Conservation (phyloP, 192 early-diverging fungal species). For the Podila epigama region DNA sequence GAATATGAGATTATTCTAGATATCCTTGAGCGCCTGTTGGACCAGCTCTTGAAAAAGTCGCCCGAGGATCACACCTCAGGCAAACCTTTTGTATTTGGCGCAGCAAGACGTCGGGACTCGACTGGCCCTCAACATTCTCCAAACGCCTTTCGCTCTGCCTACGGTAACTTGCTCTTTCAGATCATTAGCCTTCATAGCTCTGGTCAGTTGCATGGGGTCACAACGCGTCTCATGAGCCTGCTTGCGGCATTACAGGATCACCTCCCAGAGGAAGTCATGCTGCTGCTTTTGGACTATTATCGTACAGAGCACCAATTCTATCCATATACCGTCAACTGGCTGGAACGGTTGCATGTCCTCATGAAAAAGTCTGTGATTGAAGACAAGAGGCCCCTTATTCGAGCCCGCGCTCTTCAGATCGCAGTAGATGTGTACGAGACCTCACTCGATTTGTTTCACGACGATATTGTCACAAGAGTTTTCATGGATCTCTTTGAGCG, state of each 20-base stretch:
- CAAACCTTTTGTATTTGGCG: slow-evolving; percentile 24
- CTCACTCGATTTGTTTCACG: slow-evolving; percentile 60
- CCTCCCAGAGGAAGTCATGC: slow-evolving; percentile 50
- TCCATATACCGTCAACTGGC: slow-evolving; percentile 63
- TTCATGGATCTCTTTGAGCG: slow-evolving; percentile 55
- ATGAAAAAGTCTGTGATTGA: slow-evolving; percentile 52
- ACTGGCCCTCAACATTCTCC: not conserved
- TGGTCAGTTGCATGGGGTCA: slow-evolving; percentile 43
- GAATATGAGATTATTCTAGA: slow-evolving; percentile 64
- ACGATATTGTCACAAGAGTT: slow-evolving; percentile 49
- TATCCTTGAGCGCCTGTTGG: slow-evolving; percentile 38
- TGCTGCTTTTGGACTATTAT: slow-evolving; percentile 59
- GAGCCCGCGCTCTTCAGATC: slow-evolving; percentile 49
- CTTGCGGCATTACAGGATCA: slow-evolving; percentile 52
- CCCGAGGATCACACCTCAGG: not conserved
- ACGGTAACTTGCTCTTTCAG: slow-evolving; percentile 33
- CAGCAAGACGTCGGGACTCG: not conserved
- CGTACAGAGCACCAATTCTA: slow-evolving; percentile 57
- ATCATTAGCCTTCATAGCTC: slow-evolving; percentile 33
- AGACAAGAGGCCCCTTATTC: slow-evolving; percentile 35
- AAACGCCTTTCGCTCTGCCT: slow-evolving; percentile 18
- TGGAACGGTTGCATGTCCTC: slow-evolving; percentile 52
- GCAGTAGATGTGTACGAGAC: slow-evolving; percentile 56
- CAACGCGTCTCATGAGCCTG: slow-evolving; percentile 55
- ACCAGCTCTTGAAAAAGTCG: slow-evolving; percentile 7